phyloP scores from a whole-genome alignment of 1,284 basidiomycete species.

The Fomes fomentarius region DNA sequence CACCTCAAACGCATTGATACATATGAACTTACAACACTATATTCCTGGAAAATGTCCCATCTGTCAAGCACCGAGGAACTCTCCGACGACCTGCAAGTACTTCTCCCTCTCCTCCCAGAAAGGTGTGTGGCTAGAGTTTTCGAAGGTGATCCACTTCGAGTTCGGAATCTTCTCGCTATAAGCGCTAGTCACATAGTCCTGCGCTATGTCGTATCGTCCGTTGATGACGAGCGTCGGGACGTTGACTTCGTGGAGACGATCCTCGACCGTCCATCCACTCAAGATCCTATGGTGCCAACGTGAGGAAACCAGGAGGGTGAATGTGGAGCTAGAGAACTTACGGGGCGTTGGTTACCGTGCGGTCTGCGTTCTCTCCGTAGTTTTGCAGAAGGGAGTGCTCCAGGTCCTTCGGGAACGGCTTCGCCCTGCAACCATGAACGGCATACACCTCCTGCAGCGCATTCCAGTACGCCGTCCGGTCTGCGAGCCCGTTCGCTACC shows the following conservation, averaged over 20 bases:
- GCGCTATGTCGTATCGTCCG: conserved; percentile 29
- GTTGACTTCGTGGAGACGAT: conserved; percentile 27
- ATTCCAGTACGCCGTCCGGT: conserved; percentile 33
- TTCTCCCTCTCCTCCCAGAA: conserved; percentile 30
- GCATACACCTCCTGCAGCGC: conserved; percentile 24
- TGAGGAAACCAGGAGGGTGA: conserved; percentile 45
- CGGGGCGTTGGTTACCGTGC: conserved; percentile 22
- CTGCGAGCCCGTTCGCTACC: conserved; percentile 26
- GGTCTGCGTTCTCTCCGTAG: conserved; percentile 22
- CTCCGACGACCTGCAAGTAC: conserved; percentile 23
- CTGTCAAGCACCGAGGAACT: neutral
- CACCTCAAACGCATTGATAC: neutral
- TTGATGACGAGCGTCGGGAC: conserved; percentile 35
- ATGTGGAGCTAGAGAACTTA: conserved; percentile 6
- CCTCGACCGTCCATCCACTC: conserved; percentile 37
- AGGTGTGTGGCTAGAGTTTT: conserved; percentile 32
- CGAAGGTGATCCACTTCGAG: conserved; percentile 31
- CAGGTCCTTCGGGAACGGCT: conserved; percentile 27
- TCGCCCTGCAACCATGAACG: conserved; percentile 26
- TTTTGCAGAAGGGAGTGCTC: conserved; percentile 16
- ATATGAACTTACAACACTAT: neutral
- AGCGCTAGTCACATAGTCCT: conserved; percentile 28
- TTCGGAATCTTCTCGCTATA: conserved; percentile 28
- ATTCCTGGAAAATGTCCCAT: neutral
- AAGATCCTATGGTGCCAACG: conserved; percentile 41